Evolutionary conservation across 192 early-diverging fungal species (phyloP).

Genomic region (Kappamyces sp.): DNA sequence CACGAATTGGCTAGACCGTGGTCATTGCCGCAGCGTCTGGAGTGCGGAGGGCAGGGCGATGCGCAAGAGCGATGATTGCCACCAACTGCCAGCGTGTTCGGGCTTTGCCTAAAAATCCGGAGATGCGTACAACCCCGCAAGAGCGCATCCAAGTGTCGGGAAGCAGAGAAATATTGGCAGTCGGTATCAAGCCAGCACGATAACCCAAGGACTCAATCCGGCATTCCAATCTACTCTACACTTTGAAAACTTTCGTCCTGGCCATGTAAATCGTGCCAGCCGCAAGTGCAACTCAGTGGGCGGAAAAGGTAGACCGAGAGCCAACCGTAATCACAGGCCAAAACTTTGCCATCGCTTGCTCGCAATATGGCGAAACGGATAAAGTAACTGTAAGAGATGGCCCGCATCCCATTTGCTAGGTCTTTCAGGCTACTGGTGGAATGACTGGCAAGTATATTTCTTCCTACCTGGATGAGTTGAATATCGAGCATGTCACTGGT

Average conservation of each 20-base stretch:
- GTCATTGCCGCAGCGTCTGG: too few species aligned
- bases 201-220: slow-evolving; percentile 19
- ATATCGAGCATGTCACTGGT: slow-evolving; percentile 17
- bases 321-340: slow-evolving; percentile 8
- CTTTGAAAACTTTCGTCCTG: slow-evolving; percentile 17
- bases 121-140: too few species aligned
- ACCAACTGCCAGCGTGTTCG: too few species aligned
- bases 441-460: slow-evolving; percentile 18
- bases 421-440: slow-evolving; percentile 16
- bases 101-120: too few species aligned
- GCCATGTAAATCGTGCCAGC: slow-evolving; percentile 20
- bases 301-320: slow-evolving; percentile 17
- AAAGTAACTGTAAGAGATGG: slow-evolving; percentile 18
- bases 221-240: slow-evolving; percentile 22
- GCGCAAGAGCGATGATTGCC: too few species aligned
- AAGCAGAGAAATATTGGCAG: slow-evolving; percentile 12
- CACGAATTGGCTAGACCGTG: too few species aligned
- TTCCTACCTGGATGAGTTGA: slow-evolving; percentile 9
- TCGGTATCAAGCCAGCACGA: background rate
- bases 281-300: slow-evolving; percentile 23
- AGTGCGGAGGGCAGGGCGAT: too few species aligned
- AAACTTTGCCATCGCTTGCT: slow-evolving; percentile 25
- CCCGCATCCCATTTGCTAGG: too few species aligned
- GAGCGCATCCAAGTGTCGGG: too few species aligned
- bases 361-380: slow-evolving; percentile 14